Evolutionary conservation across 2,329 filamentous ascomycete genomes (phyloP).

Genomic region (Microdochium bolleyi): DNA sequence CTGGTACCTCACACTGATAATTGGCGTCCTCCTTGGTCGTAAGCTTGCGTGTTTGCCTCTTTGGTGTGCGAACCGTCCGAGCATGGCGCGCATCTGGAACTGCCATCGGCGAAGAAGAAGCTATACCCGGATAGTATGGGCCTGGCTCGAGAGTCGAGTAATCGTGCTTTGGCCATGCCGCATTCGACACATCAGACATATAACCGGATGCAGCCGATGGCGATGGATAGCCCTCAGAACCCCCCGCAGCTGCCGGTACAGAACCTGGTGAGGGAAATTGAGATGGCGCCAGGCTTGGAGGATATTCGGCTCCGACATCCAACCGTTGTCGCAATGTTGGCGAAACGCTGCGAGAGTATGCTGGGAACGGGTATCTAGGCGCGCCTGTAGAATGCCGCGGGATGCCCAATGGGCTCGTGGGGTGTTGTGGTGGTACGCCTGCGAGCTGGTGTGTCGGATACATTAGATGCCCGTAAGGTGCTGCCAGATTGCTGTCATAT

Average conservation of each 20-base stretch:
- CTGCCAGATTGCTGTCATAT: background rate
- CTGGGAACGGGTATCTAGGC: background rate
- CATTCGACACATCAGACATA: background rate
- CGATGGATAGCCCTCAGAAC: background rate
- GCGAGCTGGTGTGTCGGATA: background rate
- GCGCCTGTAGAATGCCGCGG: background rate
- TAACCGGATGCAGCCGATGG: background rate
- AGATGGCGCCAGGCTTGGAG: background rate
- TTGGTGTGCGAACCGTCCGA: conserved; percentile 21
- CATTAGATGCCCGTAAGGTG: background rate
- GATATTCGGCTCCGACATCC: background rate
- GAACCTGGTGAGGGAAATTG: background rate
- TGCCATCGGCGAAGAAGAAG: conserved; percentile 12
- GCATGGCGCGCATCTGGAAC: conserved; percentile 18
- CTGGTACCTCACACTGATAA: conserved; percentile 57
- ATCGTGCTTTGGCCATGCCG: conserved; percentile 11
- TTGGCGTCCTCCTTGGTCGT: conserved; percentile 64
- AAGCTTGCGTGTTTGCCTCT: conserved; percentile 36
- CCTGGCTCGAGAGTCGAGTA: conserved; percentile 24
- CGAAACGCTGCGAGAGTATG: background rate
- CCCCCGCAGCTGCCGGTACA: background rate
- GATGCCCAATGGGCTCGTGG: background rate
- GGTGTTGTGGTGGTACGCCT: background rate
- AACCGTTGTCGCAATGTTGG: background rate
- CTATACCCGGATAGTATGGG: conserved; percentile 19